Conservation (phyloP, 164 flowering plant genomes). For the Kingdonia uniflora region DNA sequence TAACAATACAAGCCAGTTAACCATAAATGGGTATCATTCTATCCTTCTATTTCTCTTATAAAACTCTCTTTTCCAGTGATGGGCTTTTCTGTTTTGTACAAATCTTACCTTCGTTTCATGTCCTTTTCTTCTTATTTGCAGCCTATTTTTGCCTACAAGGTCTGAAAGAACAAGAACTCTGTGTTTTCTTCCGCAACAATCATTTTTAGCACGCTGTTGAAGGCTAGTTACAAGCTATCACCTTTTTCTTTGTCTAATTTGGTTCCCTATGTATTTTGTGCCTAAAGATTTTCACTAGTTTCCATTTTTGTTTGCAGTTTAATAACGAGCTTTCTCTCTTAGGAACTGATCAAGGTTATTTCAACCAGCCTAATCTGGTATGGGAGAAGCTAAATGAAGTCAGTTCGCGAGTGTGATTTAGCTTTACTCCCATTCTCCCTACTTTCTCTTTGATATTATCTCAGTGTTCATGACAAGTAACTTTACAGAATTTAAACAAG, state of each 20-base stretch:
- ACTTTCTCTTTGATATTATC: too few species aligned
- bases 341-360: too few species aligned
- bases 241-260: background rate
- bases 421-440: too few species aligned
- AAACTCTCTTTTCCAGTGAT: background rate
- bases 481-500: too few species aligned
- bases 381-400: too few species aligned
- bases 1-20: too few species aligned
- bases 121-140: slow-evolving; percentile 23
- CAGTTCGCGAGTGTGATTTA: too few species aligned
- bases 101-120: background rate
- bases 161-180: slow-evolving; percentile 80
- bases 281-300: too few species aligned
- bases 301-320: slow-evolving; percentile 53
- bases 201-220: slow-evolving; percentile 98
- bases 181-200: slow-evolving; percentile 97
- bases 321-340: slow-evolving; percentile 73
- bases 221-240: slow-evolving; percentile 37
- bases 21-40: slow-evolving; percentile 74
- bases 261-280: background rate
- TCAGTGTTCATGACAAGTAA: too few species aligned
- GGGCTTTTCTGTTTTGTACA: background rate
- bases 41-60: background rate
- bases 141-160: slow-evolving; percentile 80
- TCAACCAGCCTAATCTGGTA: too few species aligned